These are phyloP conservation scores for Trypanosoma cruzi DNA, from an alignment of 208 protist species.

Conservation along the genomic window DNA sequence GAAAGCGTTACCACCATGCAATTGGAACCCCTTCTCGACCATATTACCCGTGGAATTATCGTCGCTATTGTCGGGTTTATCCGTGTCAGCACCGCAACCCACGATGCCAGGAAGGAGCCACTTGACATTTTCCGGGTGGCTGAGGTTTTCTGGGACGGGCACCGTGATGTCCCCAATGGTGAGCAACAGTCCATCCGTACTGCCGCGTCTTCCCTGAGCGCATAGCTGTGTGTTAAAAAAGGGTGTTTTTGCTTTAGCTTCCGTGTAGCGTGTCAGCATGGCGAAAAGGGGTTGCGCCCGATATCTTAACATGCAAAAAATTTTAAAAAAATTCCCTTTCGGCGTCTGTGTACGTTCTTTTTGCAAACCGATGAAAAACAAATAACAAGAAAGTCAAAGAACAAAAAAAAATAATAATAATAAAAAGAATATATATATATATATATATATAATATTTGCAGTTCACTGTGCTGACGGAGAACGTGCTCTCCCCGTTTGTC, in stretches of 20 bases:
- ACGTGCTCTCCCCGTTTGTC: neutral
- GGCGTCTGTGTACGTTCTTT: neutral
- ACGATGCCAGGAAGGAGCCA: slow-evolving; percentile 48
- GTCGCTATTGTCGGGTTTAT: slow-evolving; percentile 8
- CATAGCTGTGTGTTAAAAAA: neutral
- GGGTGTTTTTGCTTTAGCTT: neutral
- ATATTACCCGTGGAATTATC: neutral
- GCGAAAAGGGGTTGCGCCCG: neutral
- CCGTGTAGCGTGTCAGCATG: neutral
- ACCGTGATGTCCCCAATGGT: slow-evolving; percentile 81
- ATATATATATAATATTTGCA: slow-evolving; percentile 1
- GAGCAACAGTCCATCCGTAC: slow-evolving; percentile 41
- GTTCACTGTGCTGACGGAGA: neutral
- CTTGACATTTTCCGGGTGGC: slow-evolving; percentile 66
- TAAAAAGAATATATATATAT: slow-evolving; percentile 13
- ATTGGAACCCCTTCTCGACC: neutral
- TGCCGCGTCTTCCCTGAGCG: slow-evolving; percentile 13
- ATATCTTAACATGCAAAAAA: slow-evolving; percentile 13
- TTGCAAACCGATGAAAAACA: slow-evolving; percentile 12
- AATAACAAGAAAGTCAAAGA: neutral
- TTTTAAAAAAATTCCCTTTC: neutral
- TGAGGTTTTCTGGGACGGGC: slow-evolving; percentile 51
- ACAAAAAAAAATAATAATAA: slow-evolving; percentile 9
- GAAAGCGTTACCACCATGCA: slow-evolving; percentile 44
- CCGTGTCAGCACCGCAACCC: slow-evolving; percentile 32